Conservation (phyloP, 2,329 filamentous ascomycete genomes). For the Immersiporthe knoxdaviesiana region DNA sequence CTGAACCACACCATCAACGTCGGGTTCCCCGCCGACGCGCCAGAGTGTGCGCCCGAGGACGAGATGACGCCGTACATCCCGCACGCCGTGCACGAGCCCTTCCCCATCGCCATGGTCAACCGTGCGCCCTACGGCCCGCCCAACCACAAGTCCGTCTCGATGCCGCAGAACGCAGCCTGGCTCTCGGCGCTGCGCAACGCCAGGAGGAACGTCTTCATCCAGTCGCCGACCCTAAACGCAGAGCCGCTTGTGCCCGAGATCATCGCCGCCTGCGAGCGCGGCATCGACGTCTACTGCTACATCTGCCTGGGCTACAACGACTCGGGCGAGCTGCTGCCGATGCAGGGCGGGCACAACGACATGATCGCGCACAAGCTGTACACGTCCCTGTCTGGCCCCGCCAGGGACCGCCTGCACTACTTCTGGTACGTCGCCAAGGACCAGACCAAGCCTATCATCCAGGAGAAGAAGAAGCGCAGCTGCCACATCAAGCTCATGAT, state of each 20-base stretch:
- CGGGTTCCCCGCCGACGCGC: slow-evolving; percentile 55
- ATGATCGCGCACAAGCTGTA: slow-evolving; percentile 67
- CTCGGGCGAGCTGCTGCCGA: slow-evolving; percentile 73
- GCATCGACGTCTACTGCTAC: slow-evolving; percentile 70
- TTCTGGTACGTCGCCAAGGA: slow-evolving; percentile 77
- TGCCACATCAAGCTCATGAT: slow-evolving; percentile 82
- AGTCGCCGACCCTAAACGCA: slow-evolving; percentile 78
- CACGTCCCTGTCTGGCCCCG: slow-evolving; percentile 51
- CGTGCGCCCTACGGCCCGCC: slow-evolving; percentile 68
- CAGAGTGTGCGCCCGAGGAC: slow-evolving; percentile 54
- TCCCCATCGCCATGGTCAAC: slow-evolving; percentile 74
- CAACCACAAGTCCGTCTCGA: slow-evolving; percentile 62
- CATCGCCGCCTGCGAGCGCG: slow-evolving; percentile 65
- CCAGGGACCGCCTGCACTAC: slow-evolving; percentile 58
- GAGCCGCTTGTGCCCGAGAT: slow-evolving; percentile 67
- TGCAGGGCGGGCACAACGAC: slow-evolving; percentile 77
- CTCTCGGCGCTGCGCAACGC: slow-evolving; percentile 71
- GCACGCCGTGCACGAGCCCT: slow-evolving; percentile 54
- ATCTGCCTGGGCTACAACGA: slow-evolving; percentile 82
- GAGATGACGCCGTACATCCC: slow-evolving; percentile 70
- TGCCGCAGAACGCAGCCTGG: slow-evolving; percentile 78
- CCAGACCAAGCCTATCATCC: slow-evolving; percentile 68
- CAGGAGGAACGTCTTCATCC: slow-evolving; percentile 69
- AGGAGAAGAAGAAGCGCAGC: slow-evolving; percentile 65
- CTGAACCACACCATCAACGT: slow-evolving; percentile 65